Base-by-base conservation (phyloP, 2,329 filamentous ascomycete genomes). In the Stylonectria norvegica region DNA sequence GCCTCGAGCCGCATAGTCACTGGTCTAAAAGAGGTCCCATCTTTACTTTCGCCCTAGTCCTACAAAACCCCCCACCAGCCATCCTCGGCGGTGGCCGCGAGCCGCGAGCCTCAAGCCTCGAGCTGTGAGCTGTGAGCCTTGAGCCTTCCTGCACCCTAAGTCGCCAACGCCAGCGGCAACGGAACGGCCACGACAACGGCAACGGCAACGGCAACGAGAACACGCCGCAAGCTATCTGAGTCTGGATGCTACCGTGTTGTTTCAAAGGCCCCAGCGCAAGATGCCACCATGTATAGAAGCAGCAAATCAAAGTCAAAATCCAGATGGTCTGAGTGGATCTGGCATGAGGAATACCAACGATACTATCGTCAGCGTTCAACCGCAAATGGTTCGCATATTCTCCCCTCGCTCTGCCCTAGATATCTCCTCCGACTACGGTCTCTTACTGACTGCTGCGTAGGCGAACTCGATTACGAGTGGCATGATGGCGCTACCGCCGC, bases 301-400 rank as follows among this genome's bases (percentile, higher is more conserved):
- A 46, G 42, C 42, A 45, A 47, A 36, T 40, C 49, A 53, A 32
- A 32, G 30, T 29, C 27, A 29, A 32, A 32, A 32, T 32, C 30
- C 14, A 5, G 20, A 22, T 57, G 55, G 54, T 51, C 50, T 19
- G 47, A 52, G 4, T 66, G 63, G 63, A 44, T 46, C 14, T 63
- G 50, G 51, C 53, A 55, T 17, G 16, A 17, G 12, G 42, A 52
- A 5, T 50, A 60, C 25, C 27, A 45, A 11, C 47, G 54, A 39
- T 55, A 60, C 33, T 66, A 59, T 34, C 58, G 56, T 35, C 51
- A 53, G 14, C 53, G 60, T 31, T 43, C 48, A 42, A 52, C 60
- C 34, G 38, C 34, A 25, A 45, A 56, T 35, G 64, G 64, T 66
- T 49, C 22, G 43, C 32, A 5, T 33, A 18, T 8, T 6, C 30